Evolutionary conservation across 352 stramenopile genomes (phyloP).

Genomic region (Phytophthora uliginosa): DNA sequence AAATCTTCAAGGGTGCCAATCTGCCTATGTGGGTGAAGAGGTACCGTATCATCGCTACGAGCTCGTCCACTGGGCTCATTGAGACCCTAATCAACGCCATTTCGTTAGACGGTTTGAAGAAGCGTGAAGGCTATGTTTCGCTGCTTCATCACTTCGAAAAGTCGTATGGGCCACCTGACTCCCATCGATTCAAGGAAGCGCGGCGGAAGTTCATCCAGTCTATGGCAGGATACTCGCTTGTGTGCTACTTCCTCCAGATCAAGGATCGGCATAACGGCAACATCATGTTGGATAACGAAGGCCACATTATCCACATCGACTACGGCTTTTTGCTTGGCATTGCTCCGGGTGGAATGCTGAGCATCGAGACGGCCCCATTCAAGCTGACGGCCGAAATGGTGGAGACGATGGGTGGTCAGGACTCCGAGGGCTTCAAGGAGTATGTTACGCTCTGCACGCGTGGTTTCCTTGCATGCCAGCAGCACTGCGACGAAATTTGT

Average conservation of each 20-base stretch:
- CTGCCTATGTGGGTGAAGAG: constrained; percentile 96
- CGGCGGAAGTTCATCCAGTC: constrained; percentile 97
- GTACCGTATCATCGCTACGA: constrained; percentile 98
- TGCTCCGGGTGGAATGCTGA: constrained; percentile 98
- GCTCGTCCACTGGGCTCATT: constrained; percentile 97
- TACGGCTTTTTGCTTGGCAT: constrained; percentile 99
- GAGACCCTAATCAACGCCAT: constrained; percentile 98
- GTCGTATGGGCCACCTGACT: constrained; percentile 93
- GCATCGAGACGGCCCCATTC: constrained; percentile 99
- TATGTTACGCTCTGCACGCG: constrained; percentile 98
- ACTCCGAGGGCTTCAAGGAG: constrained; percentile 95
- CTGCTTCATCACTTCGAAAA: constrained; percentile 97
- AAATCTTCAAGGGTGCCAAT: constrained; percentile 97
- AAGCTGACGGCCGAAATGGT: constrained; percentile 99
- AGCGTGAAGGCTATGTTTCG: constrained; percentile 95
- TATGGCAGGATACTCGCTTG: constrained; percentile 98
- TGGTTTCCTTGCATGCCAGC: constrained; percentile 97
- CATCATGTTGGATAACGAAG: constrained; percentile 99
- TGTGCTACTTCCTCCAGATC: constrained; percentile 99
- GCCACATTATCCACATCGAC: constrained; percentile 99
- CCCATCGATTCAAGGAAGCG: constrained; percentile 91
- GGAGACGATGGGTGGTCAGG: constrained; percentile 96
- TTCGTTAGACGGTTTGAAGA: constrained; percentile 98
- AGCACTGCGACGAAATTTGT: constrained; percentile 96
- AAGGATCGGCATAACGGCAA: constrained; percentile 99